Percentiles rank a stretch among this genome's conserved stretches.
These are phyloP conservation scores for Ceratobasidium theobromae DNA, from an alignment of 1,284 basidiomycete genomes.

Conservation along the genomic window DNA sequence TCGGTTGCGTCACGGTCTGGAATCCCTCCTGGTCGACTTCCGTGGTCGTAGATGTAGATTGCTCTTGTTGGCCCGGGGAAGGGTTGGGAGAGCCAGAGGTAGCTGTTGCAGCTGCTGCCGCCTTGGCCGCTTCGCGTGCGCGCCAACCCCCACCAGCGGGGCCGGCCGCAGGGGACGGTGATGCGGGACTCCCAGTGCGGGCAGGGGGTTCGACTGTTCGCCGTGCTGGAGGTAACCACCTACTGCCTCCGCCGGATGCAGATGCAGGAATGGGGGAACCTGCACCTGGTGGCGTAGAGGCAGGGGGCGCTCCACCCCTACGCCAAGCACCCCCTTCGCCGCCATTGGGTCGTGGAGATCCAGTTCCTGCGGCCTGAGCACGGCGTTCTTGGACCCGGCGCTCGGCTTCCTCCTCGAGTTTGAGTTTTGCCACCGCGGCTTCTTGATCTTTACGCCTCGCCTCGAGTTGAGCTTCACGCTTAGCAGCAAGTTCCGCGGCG, in stretches of 20 bases:
- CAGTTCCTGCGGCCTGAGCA: conserved; percentile 31
- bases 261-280: conserved; percentile 44
- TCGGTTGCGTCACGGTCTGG: conserved; percentile 54
- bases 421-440: conserved; percentile 52
- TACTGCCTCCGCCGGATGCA: conserved; percentile 44
- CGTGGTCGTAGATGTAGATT: conserved; percentile 43
- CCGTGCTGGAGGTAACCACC: conserved; percentile 38
- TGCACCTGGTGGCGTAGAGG: conserved; percentile 29
- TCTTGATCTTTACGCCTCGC: conserved; percentile 64
- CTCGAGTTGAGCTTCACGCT: conserved; percentile 36
- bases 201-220: conserved; percentile 33
- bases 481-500: conserved; percentile 53
- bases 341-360: conserved; percentile 15
- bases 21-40: conserved; percentile 67
- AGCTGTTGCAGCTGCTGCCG: conserved; percentile 41
- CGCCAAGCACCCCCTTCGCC: conserved; percentile 3
- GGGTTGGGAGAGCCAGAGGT: conserved; percentile 33
- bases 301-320: conserved; percentile 17
- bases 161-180: conserved; percentile 49
- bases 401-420: conserved; percentile 81
- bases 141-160: conserved; percentile 58
- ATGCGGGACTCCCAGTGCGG: conserved; percentile 42
- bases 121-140: conserved; percentile 54
- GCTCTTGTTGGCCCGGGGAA: conserved; percentile 16
- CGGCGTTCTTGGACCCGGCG: conserved; percentile 48